A percentile compares a stretch with the other conserved stretches of the same genome.
Conservation (phyloP, 169 alveolate genomes). For the Plasmodium cynomolgi region DNA sequence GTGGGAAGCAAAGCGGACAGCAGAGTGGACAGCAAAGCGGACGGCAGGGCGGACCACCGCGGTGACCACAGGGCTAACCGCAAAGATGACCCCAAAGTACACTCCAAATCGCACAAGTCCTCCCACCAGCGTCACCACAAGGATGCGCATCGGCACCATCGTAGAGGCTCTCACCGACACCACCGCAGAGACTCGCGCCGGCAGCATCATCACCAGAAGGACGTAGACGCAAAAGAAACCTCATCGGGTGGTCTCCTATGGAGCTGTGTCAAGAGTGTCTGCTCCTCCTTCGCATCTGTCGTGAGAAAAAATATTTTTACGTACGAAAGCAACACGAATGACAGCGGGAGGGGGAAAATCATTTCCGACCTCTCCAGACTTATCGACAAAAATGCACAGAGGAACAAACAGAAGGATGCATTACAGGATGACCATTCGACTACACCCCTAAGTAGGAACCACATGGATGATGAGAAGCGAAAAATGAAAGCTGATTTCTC, state of each 20-base stretch:
- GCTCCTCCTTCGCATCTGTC: constrained; percentile 29
- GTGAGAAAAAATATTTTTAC: constrained; percentile 56
- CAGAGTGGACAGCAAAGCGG: neutral
- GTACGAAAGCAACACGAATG: neutral
- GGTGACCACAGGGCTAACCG: neutral
- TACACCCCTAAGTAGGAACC: neutral
- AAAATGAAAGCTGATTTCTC: neutral
- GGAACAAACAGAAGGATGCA: neutral
- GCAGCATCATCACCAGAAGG: neutral
- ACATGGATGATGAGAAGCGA: neutral
- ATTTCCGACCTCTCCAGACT: constrained; percentile 25
- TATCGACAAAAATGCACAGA: constrained; percentile 29
- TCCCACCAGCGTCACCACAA: neutral
- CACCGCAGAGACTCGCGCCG: neutral
- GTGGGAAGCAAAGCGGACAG: neutral
- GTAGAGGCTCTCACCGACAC: neutral
- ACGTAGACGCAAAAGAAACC: neutral
- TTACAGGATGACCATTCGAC: neutral
- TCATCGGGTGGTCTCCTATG: constrained; percentile 25
- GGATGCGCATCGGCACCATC: neutral
- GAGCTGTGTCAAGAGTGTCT: constrained; percentile 39
- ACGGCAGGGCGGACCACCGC: neutral
- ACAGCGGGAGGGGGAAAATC: neutral
- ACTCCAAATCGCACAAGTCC: neutral
- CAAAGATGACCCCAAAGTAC: neutral